A percentile compares a stretch with the other conserved stretches of the same genome.
Conservation (phyloP, 208 protist genomes). For the Histomonas meleagridis region DNA sequence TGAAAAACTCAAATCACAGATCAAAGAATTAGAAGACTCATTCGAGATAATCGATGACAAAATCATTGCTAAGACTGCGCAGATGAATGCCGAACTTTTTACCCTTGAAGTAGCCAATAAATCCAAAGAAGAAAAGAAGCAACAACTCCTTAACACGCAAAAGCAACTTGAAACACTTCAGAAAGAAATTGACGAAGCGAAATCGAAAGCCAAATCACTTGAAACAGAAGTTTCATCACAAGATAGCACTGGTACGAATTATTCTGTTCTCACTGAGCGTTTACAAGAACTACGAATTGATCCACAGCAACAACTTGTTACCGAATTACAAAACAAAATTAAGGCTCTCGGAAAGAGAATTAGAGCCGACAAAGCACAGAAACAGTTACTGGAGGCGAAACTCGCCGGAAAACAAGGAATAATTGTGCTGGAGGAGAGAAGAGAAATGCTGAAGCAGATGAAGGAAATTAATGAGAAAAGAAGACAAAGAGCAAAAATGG, state of each 20-base stretch:
- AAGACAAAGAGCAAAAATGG: background rate
- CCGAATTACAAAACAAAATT: background rate
- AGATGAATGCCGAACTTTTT: background rate
- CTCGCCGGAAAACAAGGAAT: background rate
- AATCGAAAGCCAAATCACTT: background rate
- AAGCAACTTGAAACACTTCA: background rate
- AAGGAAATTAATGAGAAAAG: background rate
- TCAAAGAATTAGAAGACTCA: background rate
- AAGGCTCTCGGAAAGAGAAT: background rate
- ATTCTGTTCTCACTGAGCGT: background rate
- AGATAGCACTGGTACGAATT: background rate
- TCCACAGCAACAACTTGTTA: background rate
- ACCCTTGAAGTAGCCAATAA: background rate
- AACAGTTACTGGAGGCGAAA: background rate
- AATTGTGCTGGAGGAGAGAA: background rate
- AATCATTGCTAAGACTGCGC: background rate
- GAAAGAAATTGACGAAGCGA: background rate
- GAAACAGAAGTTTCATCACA: background rate
- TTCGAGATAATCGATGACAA: background rate
- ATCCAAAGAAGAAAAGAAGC: background rate
- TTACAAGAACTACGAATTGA: background rate
- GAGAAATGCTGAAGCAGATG: background rate
- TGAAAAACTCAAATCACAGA: background rate
- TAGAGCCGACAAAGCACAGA: background rate
- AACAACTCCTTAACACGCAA: background rate